phyloP scores from a whole-genome alignment of 805 yeast species.

The Kazachstania psychrophila region DNA sequence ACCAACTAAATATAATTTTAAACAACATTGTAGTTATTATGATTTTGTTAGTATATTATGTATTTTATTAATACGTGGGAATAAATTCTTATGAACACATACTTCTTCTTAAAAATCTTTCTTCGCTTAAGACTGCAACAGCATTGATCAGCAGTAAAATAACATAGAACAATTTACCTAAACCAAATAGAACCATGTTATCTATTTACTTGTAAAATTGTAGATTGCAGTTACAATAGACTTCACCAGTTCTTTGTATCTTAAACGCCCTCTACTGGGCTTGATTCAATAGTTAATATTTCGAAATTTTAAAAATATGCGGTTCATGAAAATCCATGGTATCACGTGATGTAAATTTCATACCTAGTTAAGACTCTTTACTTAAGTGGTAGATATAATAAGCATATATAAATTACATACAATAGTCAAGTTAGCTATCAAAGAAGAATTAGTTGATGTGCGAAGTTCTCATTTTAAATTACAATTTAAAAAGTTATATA shows the following conservation, averaged over 20 bases:
- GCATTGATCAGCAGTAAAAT: conserved; percentile 55
- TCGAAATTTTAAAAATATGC: too few relatives aligned
- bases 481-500: conserved; percentile 4
- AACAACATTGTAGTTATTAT: too few relatives aligned
- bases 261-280: neutral
- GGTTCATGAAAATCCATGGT: too few relatives aligned
- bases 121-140: conserved; percentile 71
- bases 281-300: too few relatives aligned
- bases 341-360: too few relatives aligned
- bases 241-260: too few relatives aligned
- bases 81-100: conserved; percentile 7
- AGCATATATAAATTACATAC: too few relatives aligned
- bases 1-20: conserved; percentile 32
- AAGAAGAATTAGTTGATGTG: conserved; percentile 1
- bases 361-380: too few relatives aligned
- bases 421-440: too few relatives aligned
- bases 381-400: neutral
- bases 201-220: too few relatives aligned
- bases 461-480: conserved; percentile 4
- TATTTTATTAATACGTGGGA: neutral
- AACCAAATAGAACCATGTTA: conserved; percentile 41
- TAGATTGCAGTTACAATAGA: too few relatives aligned
- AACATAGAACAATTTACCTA: conserved; percentile 50
- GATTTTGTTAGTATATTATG: conserved; percentile 2
- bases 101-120: conserved; percentile 61